Conservation (phyloP, 768 basidiomycete species). For the Holtermanniella nyarrowii region DNA sequence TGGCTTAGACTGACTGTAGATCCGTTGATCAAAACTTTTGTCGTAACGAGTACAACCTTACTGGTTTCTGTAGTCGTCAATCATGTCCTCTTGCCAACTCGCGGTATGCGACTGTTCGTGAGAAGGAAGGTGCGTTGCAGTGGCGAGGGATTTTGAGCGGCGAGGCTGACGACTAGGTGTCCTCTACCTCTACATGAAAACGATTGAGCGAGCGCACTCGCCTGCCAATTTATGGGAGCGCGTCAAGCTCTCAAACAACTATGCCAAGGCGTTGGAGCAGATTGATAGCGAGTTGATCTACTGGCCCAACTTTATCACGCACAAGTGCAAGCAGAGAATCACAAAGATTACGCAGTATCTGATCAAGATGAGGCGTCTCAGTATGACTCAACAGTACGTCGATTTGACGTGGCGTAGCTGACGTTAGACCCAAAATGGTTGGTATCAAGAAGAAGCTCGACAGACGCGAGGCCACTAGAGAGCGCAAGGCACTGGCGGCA, state of each 20-base stretch:
- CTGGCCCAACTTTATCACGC: constrained; percentile 94
- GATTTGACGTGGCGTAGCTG: background rate
- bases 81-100: constrained; percentile 98
- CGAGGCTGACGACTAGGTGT: constrained; percentile 48
- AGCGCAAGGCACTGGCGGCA: constrained; percentile 90
- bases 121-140: constrained; percentile 65
- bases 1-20: constrained; percentile 44
- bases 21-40: constrained; percentile 96
- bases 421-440: constrained; percentile 70
- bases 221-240: constrained; percentile 98
- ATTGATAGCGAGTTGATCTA: constrained; percentile 92
- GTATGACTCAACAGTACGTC: constrained; percentile 66
- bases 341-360: constrained; percentile 99
- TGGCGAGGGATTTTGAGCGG: background rate
- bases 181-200: constrained; percentile 91
- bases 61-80: constrained; percentile 86
- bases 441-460: constrained; percentile 97
- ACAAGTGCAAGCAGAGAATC: constrained; percentile 98
- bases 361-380: constrained; percentile 91
- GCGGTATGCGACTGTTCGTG: constrained; percentile 93
- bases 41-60: constrained; percentile 96
- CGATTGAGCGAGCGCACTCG: constrained; percentile 90
- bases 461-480: constrained; percentile 77
- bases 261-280: constrained; percentile 89
- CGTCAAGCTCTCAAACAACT: constrained; percentile 84